These are phyloP conservation scores for Dendrobium officinale DNA, from an alignment of 106 monocot genomes.

Conservation along the genomic window DNA sequence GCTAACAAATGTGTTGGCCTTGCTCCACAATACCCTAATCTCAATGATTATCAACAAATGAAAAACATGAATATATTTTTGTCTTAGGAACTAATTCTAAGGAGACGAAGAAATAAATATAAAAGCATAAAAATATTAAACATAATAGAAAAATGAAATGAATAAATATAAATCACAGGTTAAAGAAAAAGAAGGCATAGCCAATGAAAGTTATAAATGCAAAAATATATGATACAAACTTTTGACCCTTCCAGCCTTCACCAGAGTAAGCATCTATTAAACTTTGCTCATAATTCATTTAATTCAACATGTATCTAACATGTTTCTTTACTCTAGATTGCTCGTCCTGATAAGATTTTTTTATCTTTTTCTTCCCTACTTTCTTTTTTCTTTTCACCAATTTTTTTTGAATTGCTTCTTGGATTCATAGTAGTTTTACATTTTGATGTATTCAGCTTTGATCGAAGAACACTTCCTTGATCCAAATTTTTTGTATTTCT, in stretches of 20 bases:
- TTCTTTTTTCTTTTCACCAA: conserved; percentile 19
- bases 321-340: no score
- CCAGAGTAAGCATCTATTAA: conserved; percentile 84
- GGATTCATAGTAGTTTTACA: neutral
- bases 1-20: no score
- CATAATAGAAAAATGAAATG: neutral
- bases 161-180: neutral
- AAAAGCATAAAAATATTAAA: neutral
- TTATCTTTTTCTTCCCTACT: conserved; percentile 27
- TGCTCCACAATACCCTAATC: no score
- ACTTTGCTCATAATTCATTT: no score
- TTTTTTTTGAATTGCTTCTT: conserved; percentile 12
- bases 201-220: neutral
- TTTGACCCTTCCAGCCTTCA: conserved; percentile 96
- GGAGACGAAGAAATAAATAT: neutral
- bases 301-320: no score
- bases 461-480: conserved; percentile 53
- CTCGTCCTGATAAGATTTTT: conserved; percentile 24
- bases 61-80: no score
- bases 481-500: conserved; percentile 8
- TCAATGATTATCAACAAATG: no score
- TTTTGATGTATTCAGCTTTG: conserved; percentile 1
- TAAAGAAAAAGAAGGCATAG: neutral
- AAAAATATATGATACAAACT: conserved; percentile 26
- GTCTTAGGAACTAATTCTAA: neutral